A percentile compares a stretch with the other conserved stretches of the same genome.
These are phyloP conservation scores for Gardenia jasminoides DNA, from an alignment of 257 asterid genomes.

Conservation along the genomic window DNA sequence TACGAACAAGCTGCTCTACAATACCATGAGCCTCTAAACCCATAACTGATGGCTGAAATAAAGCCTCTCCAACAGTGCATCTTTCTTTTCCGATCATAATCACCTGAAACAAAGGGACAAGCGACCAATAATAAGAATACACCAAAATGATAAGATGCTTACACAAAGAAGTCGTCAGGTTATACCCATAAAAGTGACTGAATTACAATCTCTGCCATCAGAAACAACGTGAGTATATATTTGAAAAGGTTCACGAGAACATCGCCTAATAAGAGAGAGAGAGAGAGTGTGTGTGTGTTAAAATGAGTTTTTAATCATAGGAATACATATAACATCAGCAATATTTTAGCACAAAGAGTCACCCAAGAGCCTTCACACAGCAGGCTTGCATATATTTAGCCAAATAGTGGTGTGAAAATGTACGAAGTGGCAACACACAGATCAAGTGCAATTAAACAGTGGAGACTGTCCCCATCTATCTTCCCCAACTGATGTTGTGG, in stretches of 20 bases:
- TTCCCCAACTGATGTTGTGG: background rate
- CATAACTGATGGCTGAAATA: constrained; percentile 81
- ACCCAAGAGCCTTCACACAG: background rate
- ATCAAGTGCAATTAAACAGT: background rate
- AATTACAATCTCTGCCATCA: background rate
- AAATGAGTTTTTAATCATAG: background rate
- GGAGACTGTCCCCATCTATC: background rate
- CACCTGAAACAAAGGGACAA: constrained; percentile 45
- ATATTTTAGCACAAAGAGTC: background rate
- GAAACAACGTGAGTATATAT: background rate
- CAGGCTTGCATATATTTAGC: background rate
- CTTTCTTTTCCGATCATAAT: constrained; percentile 80
- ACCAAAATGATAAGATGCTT: background rate
- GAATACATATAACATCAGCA: background rate
- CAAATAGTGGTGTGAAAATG: background rate
- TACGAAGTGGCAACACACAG: background rate
- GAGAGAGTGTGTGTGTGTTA: background rate
- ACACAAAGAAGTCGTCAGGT: background rate
- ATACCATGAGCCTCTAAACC: constrained; percentile 86
- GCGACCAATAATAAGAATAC: background rate
- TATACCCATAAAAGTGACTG: background rate
- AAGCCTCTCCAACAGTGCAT: constrained; percentile 86
- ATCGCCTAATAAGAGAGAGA: too few species aligned
- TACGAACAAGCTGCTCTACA: constrained; percentile 94
- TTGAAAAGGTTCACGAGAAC: background rate